Percentiles rank a stretch among this genome's conserved stretches.
These are phyloP conservation scores for Kewa caespitosa DNA, from an alignment of 179 eudicot species.

Conservation along the genomic window DNA sequence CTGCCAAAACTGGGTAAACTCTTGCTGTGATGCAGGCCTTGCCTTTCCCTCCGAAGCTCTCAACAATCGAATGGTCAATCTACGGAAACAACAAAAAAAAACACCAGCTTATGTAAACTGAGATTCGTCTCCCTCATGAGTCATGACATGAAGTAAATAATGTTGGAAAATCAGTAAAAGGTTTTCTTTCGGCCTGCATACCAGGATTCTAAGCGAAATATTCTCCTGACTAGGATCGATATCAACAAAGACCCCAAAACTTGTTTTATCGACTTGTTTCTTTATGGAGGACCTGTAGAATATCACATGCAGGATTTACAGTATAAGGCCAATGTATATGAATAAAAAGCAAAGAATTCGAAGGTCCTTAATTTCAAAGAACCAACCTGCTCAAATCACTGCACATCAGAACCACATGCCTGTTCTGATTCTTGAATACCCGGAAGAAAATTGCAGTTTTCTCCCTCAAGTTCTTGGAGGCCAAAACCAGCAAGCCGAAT, in stretches of 20 bases:
- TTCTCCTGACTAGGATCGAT: conserved; percentile 30
- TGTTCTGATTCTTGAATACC: conserved; percentile 26
- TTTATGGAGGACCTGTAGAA: conserved; percentile 30
- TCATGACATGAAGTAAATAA: neutral
- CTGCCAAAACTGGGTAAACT: conserved; percentile 33
- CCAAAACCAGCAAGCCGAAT: conserved; percentile 35
- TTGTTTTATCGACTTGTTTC: conserved; percentile 29
- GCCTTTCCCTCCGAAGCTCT: conserved; percentile 40
- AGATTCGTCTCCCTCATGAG: neutral
- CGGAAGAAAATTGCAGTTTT: conserved; percentile 34
- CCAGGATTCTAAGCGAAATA: conserved; percentile 33
- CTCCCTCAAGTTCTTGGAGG: conserved; percentile 32
- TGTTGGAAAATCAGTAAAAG: no score
- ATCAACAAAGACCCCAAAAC: conserved; percentile 38
- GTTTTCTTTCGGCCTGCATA: no score
- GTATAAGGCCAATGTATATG: neutral
- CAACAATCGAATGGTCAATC: conserved; percentile 38
- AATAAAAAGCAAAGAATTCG: neutral
- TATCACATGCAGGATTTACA: no score
- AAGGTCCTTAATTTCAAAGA: neutral
- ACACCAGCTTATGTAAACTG: no score
- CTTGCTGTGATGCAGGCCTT: conserved; percentile 38
- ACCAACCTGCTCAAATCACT: conserved; percentile 33
- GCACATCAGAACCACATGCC: conserved; percentile 32
- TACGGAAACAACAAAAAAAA: neutral